phyloP scores from a whole-genome alignment of 2,329 filamentous ascomycete genomes.

The Dendrostoma leiphaemia region DNA sequence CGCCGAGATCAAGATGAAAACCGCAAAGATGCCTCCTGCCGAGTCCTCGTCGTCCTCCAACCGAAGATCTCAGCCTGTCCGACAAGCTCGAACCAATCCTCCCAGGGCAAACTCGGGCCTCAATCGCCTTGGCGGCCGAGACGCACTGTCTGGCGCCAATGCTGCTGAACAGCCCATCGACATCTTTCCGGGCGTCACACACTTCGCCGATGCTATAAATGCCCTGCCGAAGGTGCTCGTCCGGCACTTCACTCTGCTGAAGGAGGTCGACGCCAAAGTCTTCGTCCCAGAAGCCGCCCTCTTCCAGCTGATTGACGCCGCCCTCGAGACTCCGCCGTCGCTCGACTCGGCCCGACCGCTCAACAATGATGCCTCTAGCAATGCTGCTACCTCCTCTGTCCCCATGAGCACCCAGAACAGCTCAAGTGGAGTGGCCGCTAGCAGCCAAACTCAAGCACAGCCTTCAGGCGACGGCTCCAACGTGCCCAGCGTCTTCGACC shows the following conservation, averaged over 20 bases:
- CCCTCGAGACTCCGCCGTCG: constrained; percentile 51
- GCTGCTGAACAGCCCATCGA: constrained; percentile 60
- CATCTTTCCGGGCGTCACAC: constrained; percentile 64
- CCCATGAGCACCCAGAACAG: constrained; percentile 51
- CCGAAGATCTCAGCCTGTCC: constrained; percentile 62
- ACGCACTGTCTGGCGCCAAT: constrained; percentile 42
- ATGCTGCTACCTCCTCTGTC: constrained; percentile 40
- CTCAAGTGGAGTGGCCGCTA: constrained; percentile 38
- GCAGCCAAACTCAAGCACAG: constrained; percentile 34
- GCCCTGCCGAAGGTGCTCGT: constrained; percentile 94
- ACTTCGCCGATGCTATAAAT: constrained; percentile 88
- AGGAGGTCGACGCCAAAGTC: constrained; percentile 97
- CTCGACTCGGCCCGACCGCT: constrained; percentile 30
- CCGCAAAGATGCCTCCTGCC: constrained; percentile 44
- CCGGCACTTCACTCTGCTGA: constrained; percentile 90
- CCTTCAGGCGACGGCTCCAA: constrained; percentile 43
- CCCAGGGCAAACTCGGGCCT: constrained; percentile 51
- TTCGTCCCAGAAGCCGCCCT: constrained; percentile 84
- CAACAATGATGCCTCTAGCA: constrained; percentile 45
- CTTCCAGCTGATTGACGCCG: constrained; percentile 68
- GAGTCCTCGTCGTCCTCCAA: constrained; percentile 43
- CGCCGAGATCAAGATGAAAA: constrained; percentile 47
- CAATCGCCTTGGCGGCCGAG: constrained; percentile 43
- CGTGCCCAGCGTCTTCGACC: constrained; percentile 47
- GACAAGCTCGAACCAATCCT: constrained; percentile 65